Conservation (phyloP, 169 alveolate species). For the Toxoplasma gondii region DNA sequence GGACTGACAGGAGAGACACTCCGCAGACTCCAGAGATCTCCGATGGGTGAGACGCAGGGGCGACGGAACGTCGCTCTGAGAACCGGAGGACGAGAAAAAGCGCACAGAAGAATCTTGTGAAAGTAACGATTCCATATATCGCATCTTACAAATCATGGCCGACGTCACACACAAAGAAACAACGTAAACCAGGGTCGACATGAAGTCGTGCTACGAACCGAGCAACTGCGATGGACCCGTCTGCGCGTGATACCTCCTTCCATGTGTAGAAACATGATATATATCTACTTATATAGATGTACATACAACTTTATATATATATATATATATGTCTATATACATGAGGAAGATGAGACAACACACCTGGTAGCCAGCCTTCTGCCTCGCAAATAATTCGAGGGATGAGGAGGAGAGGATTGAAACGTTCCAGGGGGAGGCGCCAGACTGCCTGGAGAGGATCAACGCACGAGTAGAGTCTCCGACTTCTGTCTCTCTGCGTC, state of each 20-base stretch:
- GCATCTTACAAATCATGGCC: too few relatives aligned
- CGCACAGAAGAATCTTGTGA: too few relatives aligned
- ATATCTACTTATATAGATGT: neutral
- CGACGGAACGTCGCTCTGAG: too few relatives aligned
- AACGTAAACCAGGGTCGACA: too few relatives aligned
- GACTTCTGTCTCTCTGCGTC: neutral
- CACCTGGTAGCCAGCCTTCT: slow-evolving; percentile 33
- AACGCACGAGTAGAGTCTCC: neutral
- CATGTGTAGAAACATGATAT: neutral
- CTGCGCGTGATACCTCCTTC: too few relatives aligned
- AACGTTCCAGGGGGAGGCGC: slow-evolving; percentile 34
- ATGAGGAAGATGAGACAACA: neutral
- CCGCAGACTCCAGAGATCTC: too few relatives aligned
- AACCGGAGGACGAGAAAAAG: too few relatives aligned
- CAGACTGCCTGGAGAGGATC: slow-evolving; percentile 16
- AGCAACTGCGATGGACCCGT: too few relatives aligned
- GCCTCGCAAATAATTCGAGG: neutral
- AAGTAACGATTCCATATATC: too few relatives aligned
- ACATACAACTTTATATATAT: neutral
- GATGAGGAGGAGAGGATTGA: slow-evolving; percentile 11
- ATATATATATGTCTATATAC: neutral
- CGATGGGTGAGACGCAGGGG: too few relatives aligned
- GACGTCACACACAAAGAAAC: too few relatives aligned
- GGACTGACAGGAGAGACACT: neutral
- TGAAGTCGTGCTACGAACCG: too few relatives aligned